Percentiles rank a stretch among this genome's conserved stretches.
Conservation (phyloP, 805 yeast species). For the Candida broadrunensis region DNA sequence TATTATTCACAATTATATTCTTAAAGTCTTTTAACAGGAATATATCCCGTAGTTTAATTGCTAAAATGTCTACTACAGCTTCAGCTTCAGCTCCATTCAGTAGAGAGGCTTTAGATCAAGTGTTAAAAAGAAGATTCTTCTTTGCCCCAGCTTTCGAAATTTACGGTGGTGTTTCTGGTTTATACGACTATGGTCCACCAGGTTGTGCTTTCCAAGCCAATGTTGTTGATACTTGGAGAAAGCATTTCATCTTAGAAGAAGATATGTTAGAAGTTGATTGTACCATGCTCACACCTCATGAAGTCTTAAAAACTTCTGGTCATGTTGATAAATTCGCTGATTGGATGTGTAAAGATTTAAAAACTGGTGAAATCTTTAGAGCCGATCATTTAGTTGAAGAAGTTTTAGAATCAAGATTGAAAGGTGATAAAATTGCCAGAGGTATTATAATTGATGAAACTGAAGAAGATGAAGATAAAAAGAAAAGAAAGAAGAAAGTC, state of each 20-base stretch:
- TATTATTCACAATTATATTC: conserved; percentile 1
- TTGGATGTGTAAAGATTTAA: conserved; percentile 97
- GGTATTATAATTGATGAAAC: conserved; percentile 59
- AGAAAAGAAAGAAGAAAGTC: conserved; percentile 79
- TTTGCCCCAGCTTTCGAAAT: conserved; percentile 97
- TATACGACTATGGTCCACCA: conserved; percentile 99
- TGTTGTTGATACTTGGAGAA: conserved; percentile 93
- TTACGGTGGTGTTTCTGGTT: conserved; percentile 97
- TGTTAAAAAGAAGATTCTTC: conserved; percentile 92
- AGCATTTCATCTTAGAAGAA: conserved; percentile 95
- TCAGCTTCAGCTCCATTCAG: conserved; percentile 47
- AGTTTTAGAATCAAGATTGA: conserved; percentile 91
- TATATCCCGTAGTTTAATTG: conserved; percentile 5
- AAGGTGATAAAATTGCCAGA: conserved; percentile 96
- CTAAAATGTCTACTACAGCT: conserved; percentile 25
- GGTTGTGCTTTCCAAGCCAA: conserved; percentile 98
- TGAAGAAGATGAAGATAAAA: conserved; percentile 65
- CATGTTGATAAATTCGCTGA: conserved; percentile 99
- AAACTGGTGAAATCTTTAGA: conserved; percentile 97
- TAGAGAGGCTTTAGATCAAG: conserved; percentile 87
- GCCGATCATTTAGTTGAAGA: conserved; percentile 98
- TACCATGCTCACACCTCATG: conserved; percentile 96
- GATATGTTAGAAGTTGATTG: conserved; percentile 99
- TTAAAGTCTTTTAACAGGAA: conserved; percentile 6
- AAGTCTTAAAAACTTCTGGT: conserved; percentile 97